A percentile compares a stretch with the other conserved stretches of the same genome.
Evolutionary conservation across 352 stramenopile species (phyloP).

Genomic region (Hyphochytrium catenoides): DNA sequence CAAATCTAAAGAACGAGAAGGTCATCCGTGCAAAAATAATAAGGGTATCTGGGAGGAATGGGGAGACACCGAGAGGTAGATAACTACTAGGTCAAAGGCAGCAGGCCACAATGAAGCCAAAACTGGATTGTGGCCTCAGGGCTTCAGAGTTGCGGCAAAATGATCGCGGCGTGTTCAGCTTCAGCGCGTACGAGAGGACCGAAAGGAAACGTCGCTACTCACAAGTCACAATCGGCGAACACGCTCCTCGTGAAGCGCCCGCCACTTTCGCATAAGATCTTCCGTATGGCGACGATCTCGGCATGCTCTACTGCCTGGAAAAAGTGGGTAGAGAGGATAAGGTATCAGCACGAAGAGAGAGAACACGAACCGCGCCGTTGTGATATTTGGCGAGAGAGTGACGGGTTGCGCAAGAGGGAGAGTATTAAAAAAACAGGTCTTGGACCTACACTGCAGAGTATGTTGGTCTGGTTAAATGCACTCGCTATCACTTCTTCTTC

Average conservation of each 20-base stretch:
- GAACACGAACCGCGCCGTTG: too few species aligned
- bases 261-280: constrained; percentile 21
- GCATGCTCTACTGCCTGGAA: constrained; percentile 58
- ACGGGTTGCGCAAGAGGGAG: too few species aligned
- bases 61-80: too few species aligned
- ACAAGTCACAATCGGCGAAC: constrained; percentile 30
- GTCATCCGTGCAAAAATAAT: neutral
- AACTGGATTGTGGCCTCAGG: too few species aligned
- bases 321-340: neutral
- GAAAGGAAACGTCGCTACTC: constrained; percentile 7
- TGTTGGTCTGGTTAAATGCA: constrained; percentile 62
- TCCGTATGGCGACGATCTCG: constrained; percentile 68
- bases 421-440: too few species aligned
- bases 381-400: too few species aligned
- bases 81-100: too few species aligned
- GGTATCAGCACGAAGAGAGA: neutral
- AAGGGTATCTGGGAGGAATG: too few species aligned
- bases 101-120: too few species aligned
- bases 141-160: too few species aligned
- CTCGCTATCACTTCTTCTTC: constrained; percentile 31
- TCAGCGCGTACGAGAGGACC: too few species aligned
- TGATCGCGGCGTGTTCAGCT: too few species aligned
- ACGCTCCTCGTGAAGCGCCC: constrained; percentile 18
- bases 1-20: constrained; percentile 12
- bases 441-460: constrained; percentile 44